Conservation (phyloP, 1,139 yeast species). For the Debaryomyces subglobosus region DNA sequence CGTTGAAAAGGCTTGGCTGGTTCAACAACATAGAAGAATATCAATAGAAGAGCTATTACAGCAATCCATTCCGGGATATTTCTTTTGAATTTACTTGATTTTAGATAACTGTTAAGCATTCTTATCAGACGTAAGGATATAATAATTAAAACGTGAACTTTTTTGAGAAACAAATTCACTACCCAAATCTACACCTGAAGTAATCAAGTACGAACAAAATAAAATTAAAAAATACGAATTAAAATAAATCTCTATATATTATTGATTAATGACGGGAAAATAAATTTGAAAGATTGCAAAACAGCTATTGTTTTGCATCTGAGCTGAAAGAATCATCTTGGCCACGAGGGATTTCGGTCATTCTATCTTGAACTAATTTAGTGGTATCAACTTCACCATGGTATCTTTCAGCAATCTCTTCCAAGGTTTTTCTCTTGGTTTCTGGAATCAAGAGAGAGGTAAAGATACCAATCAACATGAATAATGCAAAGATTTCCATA, state of each 20-base stretch:
- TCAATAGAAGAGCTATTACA: conserved; percentile 27
- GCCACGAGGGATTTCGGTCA: conserved; percentile 17
- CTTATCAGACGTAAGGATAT: no score
- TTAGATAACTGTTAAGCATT: conserved; percentile 8
- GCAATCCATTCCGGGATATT: conserved; percentile 39
- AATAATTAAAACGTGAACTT: no score
- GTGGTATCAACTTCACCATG: conserved; percentile 73
- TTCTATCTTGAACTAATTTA: conserved; percentile 41
- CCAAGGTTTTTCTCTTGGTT: conserved; percentile 87
- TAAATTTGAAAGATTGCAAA: neutral
- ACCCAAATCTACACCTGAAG: neutral
- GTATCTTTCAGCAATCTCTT: conserved; percentile 73
- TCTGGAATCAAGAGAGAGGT: conserved; percentile 76
- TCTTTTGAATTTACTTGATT: conserved; percentile 16
- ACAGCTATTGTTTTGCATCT: conserved; percentile 19
- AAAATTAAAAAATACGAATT: neutral
- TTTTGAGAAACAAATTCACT: no score
- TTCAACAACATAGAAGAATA: conserved; percentile 42
- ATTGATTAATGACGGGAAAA: neutral
- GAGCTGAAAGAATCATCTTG: conserved; percentile 36
- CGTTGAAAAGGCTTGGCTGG: conserved; percentile 41
- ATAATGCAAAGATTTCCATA: conserved; percentile 88
- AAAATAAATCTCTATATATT: conserved; percentile 1
- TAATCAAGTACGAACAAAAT: neutral
- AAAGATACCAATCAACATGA: conserved; percentile 79